Conservation (phyloP, 2,329 filamentous ascomycete genomes). For the Pyrenochaeta sp. region DNA sequence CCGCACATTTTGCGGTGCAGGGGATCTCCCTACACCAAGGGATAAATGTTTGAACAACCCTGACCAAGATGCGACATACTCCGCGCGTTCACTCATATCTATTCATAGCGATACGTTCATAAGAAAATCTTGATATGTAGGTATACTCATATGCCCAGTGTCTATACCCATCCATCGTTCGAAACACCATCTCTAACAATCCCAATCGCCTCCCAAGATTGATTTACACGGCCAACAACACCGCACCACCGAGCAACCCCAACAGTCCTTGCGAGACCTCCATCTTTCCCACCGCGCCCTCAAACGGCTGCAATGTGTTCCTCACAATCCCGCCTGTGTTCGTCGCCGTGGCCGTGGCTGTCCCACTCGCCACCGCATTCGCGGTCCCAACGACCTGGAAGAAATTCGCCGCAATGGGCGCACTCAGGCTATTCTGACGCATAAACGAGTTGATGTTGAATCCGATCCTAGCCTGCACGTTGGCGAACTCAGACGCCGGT, state of each 20-base stretch:
- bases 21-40: no score
- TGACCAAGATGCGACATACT: no score
- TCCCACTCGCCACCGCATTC: conserved; percentile 11
- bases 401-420: conserved; percentile 44
- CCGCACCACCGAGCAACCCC: conserved; percentile 21
- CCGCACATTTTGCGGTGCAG: no score
- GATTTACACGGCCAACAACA: conserved; percentile 15
- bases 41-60: no score
- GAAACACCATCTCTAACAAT: no score
- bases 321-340: conserved; percentile 22
- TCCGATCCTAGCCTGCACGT: conserved; percentile 27
- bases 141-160: no score
- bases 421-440: conserved; percentile 27
- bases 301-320: conserved; percentile 24
- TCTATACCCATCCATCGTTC: not conserved
- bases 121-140: no score
- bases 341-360: conserved; percentile 25
- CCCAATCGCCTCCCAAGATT: not conserved
- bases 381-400: conserved; percentile 44
- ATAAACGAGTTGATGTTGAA: conserved; percentile 42
- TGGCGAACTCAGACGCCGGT: conserved; percentile 27
- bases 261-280: conserved; percentile 18
- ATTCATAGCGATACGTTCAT: no score
- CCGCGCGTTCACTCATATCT: no score
- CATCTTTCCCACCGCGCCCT: conserved; percentile 22